Base-by-base conservation (phyloP, 345 rosid genomes). In the Populus nigra region DNA sequence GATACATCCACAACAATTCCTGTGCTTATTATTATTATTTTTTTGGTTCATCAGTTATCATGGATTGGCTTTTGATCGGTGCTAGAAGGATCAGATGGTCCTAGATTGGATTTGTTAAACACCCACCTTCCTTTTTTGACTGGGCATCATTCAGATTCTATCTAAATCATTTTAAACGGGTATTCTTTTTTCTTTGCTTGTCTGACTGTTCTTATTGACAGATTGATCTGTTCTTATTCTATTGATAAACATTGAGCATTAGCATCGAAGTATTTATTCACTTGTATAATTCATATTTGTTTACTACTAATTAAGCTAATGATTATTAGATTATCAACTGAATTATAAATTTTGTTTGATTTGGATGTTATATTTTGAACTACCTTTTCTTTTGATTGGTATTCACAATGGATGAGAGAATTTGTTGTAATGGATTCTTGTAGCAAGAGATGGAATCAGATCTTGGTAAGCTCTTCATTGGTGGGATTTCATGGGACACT, bases 401-500 rank as follows among this genome's bases (percentile, higher is more conserved):
- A 39, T 68, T 71, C 69, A 41, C 50, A 73, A 81, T 84, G 82
- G 85, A 85, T 86, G 82, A 47, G 72, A 66, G 76, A 73, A 76
- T 78, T 77, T 83, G 27, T 38, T 77, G 76, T 66, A 57, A 74
- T 77, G 79, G 57, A 53, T 83, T 83, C 71, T 87, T 82, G 86
- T 79, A 89, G 90, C 77, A 76, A 88, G 83, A 74, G 93, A 95
- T 95, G 98, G 98, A 92, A 85, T 92, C 98, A 80, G 98, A 93
- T 93, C 97, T 89, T 82, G 98, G 99, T 49, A 95, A 95, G 90
- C 98, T 95, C 83, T 95, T 95, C 90, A 88, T 95, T 81, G 99
- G 99, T 80, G 99, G 99, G 84, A 93, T 95, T 80, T 95, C 99
- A 9, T 95, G 99, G 99, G 99, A 95, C 85, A 93, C 98, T 25